Evolutionary conservation across 2,329 filamentous ascomycete genomes (phyloP).

Genomic region (Penicillium sp.): DNA sequence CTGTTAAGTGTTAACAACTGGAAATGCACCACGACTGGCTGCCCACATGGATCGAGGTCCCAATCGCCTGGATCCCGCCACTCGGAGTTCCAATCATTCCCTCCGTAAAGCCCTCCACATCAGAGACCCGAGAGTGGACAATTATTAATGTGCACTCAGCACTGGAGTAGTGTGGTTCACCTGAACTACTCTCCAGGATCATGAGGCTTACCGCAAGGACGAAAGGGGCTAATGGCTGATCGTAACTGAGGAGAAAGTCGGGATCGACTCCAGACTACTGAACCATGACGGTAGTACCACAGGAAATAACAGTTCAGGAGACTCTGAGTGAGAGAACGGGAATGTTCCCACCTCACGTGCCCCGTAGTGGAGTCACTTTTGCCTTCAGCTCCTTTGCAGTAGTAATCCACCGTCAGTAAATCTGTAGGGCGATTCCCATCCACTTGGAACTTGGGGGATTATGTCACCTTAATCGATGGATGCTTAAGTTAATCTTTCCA

Average conservation of each 20-base stretch:
- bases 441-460: slow-evolving; percentile 10
- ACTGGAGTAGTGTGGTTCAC: too few relatives aligned
- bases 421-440: neutral
- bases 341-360: slow-evolving; percentile 3
- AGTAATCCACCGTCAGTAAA: too few relatives aligned
- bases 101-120: neutral
- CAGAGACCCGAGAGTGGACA: neutral
- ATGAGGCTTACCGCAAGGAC: neutral
- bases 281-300: too few relatives aligned
- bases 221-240: neutral
- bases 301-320: neutral
- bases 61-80: neutral
- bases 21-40: neutral
- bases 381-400: neutral
- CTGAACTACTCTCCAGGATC: neutral
- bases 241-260: too few relatives aligned
- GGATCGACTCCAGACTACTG: too few relatives aligned
- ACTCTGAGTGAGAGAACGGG: neutral
- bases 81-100: slow-evolving; percentile 2
- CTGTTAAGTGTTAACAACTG: neutral
- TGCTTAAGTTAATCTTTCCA: slow-evolving; percentile 18
- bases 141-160: neutral
- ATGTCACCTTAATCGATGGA: slow-evolving; percentile 24
- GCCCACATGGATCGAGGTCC: neutral
- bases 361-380: neutral